These are phyloP conservation scores for Monosporozyma siamensis DNA, from an alignment of 805 yeast genomes.

Conservation along the genomic window DNA sequence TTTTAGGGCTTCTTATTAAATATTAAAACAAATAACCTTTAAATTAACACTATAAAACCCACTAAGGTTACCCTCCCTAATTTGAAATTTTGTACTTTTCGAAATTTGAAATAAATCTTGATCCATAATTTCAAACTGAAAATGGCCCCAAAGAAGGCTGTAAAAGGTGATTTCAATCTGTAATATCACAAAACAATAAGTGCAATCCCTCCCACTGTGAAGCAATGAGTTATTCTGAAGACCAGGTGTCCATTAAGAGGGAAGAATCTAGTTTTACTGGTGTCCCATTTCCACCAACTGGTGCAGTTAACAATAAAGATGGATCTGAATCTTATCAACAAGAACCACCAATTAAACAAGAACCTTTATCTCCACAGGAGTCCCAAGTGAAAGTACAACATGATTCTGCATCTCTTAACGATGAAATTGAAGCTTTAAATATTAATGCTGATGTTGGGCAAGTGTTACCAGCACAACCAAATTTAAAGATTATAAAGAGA, in stretches of 20 bases:
- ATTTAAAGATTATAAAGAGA: constrained; percentile 59
- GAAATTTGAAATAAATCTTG: neutral
- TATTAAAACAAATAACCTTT: neutral
- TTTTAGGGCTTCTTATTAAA: neutral
- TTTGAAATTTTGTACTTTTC: neutral
- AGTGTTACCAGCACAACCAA: constrained; percentile 31
- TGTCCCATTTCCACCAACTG: constrained; percentile 4
- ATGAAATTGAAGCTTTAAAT: neutral
- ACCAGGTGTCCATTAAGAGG: neutral
- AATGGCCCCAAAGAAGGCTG: no score
- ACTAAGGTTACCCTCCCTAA: neutral
- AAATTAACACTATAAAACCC: no score
- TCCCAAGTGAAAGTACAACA: neutral
- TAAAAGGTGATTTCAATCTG: no score
- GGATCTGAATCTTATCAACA: neutral
- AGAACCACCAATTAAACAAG: neutral
- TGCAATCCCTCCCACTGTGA: neutral
- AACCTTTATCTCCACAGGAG: constrained; percentile 1
- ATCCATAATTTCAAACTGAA: neutral
- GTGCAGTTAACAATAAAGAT: neutral
- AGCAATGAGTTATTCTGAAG: neutral
- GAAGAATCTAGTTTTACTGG: constrained; percentile 1
- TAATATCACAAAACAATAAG: neutral
- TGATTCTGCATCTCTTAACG: neutral
- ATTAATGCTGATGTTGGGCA: constrained; percentile 14